These are phyloP conservation scores for Aspergillus caelatus DNA, from an alignment of 2,329 filamentous ascomycete species.

Conservation along the genomic window DNA sequence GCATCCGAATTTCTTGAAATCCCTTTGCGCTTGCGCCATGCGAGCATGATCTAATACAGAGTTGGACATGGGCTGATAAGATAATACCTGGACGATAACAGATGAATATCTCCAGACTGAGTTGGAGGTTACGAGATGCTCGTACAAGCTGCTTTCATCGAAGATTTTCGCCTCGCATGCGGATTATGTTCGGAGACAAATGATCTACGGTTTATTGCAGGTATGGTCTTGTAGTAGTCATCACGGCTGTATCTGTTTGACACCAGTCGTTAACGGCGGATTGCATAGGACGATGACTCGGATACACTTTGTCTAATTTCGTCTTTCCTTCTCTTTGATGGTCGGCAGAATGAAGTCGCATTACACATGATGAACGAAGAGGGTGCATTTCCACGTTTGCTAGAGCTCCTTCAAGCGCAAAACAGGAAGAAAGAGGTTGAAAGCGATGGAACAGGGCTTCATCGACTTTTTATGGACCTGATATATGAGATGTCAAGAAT, in stretches of 20 bases:
- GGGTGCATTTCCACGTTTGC: conserved; percentile 77
- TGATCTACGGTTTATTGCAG: conserved; percentile 84
- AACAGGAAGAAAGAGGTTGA: conserved; percentile 53
- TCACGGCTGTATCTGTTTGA: not conserved
- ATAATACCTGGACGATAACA: conserved; percentile 25
- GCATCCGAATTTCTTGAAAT: not conserved
- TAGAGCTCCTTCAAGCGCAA: conserved; percentile 75
- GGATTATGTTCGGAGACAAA: conserved; percentile 88
- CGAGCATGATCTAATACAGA: not conserved
- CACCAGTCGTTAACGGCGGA: not conserved
- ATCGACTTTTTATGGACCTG: conserved; percentile 80
- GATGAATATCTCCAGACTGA: conserved; percentile 75
- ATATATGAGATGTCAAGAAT: conserved; percentile 97
- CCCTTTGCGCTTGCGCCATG: not conserved
- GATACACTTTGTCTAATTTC: conserved; percentile 79
- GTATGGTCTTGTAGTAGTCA: conserved; percentile 39
- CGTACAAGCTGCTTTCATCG: conserved; percentile 76
- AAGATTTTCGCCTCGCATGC: conserved; percentile 72
- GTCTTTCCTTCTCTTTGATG: conserved; percentile 85
- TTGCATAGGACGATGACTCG: conserved; percentile 75
- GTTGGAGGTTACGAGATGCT: conserved; percentile 78
- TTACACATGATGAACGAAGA: conserved; percentile 89
- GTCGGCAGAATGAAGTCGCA: conserved; percentile 72
- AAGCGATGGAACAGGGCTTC: conserved; percentile 59
- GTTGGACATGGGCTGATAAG: conserved; percentile 10